These are phyloP conservation scores for Rhododendron ovatum DNA, from an alignment of 148 eudicot genomes.

Conservation along the genomic window DNA sequence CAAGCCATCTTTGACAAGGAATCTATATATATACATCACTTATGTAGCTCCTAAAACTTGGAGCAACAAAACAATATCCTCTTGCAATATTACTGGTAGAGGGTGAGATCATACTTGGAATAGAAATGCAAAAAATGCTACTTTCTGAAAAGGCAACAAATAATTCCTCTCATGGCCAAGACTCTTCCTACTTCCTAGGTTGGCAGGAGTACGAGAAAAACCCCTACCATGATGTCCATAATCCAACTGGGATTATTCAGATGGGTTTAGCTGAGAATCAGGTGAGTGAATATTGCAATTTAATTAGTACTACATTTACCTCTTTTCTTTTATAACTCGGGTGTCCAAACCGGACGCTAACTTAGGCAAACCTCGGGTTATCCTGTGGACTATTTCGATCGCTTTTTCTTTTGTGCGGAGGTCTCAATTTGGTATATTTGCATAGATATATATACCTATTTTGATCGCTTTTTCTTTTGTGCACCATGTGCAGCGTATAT, in stretches of 20 bases:
- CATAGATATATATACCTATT: too few species aligned
- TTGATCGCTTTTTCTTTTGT: neutral
- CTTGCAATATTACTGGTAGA: neutral
- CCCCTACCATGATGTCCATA: slow-evolving; percentile 38
- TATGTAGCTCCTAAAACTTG: neutral
- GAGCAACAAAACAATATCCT: neutral
- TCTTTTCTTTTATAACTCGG: too few species aligned
- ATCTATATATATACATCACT: neutral
- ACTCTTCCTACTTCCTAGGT: slow-evolving; percentile 68
- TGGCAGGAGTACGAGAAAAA: slow-evolving; percentile 73
- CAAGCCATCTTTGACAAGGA: neutral
- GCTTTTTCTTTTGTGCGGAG: too few species aligned
- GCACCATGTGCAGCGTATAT: too few species aligned
- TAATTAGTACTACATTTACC: too few species aligned
- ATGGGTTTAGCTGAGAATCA: slow-evolving; percentile 85
- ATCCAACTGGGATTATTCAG: slow-evolving; percentile 63
- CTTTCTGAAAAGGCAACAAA: slow-evolving; percentile 38
- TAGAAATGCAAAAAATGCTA: neutral
- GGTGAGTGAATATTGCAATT: slow-evolving; percentile 15
- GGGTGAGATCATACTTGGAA: neutral
- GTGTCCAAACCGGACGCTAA: too few species aligned
- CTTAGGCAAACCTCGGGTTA: too few species aligned
- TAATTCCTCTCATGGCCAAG: slow-evolving; percentile 49
- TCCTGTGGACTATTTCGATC: too few species aligned
- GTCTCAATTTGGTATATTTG: too few species aligned